Evolutionary conservation across 2,329 filamentous ascomycete genomes (phyloP), one percentile per base, ranked within the genome.

Genomic region (Xylariales sp.): DNA sequence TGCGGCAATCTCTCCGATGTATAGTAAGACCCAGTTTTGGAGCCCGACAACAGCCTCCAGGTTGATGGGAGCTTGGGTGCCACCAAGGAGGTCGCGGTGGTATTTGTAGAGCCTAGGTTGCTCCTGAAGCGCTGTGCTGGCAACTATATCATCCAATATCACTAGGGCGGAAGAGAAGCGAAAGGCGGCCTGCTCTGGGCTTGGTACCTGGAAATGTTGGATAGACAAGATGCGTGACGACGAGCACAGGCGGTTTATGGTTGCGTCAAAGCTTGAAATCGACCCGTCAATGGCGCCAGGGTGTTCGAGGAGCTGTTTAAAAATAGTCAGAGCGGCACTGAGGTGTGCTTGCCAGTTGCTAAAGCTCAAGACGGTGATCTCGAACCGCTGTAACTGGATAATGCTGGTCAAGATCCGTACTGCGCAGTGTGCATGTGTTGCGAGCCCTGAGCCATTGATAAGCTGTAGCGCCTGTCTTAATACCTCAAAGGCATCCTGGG

Each of bases 81-180:
- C 35, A 9, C 22, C 41, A n/a, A 58, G 47, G 14, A 62, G 44
- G 22, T 47, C 36, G 28, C 22, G 21, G 33, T 62, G 54, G 31
- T 55, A 50, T 11, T 51, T 42, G 37, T 49, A 50, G 11, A 65
- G 50, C 27, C 38, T 52, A 3, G 63, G 62, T 18, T 52, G 39
- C 20, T 59, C 50, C 19, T 54, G 51, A 9, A 58, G 55, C 3
- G 51, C 44, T 4, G 59, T 63, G 46, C 60, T 59, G 3, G 61
- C 57, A 34, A 65, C 51, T 24, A 63, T 57, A 31, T 65, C 63
- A 39, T 60, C 56, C 2, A 62, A 50, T 34, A 65, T 45, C 8
- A 65, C 24, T 5, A 63, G 43, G 2, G 60, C 45, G 4, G 60
- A 51, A 3, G 57, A 63, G 49, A 66, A 65, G 15, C 51, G 53